A percentile compares a stretch with the other conserved stretches of the same genome.
These are phyloP conservation scores for Cyberlindnera suaveolens DNA, from an alignment of 805 yeast genomes.

Conservation along the genomic window DNA sequence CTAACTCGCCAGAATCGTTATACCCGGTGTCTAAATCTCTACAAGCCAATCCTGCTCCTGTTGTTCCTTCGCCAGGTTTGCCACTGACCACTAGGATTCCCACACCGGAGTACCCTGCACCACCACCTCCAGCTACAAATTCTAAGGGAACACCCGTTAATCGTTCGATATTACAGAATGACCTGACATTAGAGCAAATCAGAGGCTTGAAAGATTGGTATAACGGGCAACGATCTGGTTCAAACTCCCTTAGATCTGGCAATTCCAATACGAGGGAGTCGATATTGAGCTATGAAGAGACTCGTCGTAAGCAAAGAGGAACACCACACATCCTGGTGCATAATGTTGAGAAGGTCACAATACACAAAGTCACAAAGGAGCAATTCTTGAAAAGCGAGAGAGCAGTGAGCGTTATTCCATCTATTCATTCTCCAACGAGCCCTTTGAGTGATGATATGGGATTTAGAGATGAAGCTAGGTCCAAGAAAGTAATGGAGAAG, in stretches of 20 bases:
- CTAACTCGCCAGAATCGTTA: too few species aligned
- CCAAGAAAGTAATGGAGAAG: too few species aligned
- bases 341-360: background rate
- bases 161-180: background rate
- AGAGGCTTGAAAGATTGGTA: background rate
- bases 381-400: background rate
- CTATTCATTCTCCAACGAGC: conserved; percentile 11
- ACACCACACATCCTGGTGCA: conserved; percentile 14
- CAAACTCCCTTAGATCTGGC: conserved; percentile 5
- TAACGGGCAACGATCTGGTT: background rate
- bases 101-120: conserved; percentile 12
- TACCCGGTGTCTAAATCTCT: too few species aligned
- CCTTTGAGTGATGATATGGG: background rate
- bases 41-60: background rate
- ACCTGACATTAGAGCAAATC: conserved; percentile 1
- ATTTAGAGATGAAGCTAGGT: background rate
- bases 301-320: conserved; percentile 21
- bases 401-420: conserved; percentile 8
- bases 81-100: conserved; percentile 4
- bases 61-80: background rate
- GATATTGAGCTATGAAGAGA: conserved; percentile 14
- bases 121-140: conserved; percentile 9
- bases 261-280: conserved; percentile 8
- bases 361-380: background rate
- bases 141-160: too few species aligned